Evolutionary conservation across 2,329 filamentous ascomycete species (phyloP).

Genomic region (Cordyceps tenuipes): DNA sequence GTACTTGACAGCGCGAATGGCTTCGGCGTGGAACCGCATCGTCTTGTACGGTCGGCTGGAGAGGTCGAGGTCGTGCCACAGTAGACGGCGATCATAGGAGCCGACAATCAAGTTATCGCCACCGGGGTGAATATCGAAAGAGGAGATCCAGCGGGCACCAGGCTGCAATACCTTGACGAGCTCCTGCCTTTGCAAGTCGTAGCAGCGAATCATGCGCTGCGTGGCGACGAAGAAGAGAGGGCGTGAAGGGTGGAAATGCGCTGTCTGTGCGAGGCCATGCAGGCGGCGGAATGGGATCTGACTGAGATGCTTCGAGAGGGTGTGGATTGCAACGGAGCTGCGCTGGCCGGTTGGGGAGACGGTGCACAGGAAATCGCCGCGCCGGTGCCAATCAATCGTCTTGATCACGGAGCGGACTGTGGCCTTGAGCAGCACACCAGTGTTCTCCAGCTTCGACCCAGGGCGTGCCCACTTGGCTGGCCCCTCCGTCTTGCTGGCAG

Average conservation of each 20-base stretch:
- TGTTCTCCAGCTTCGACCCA: constrained; percentile 60
- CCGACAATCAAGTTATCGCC: constrained; percentile 93
- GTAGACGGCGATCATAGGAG: constrained; percentile 83
- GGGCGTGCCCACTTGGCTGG: constrained; percentile 80
- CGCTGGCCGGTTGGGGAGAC: constrained; percentile 74
- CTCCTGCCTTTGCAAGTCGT: constrained; percentile 86
- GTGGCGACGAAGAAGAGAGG: constrained; percentile 96
- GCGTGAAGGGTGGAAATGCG: constrained; percentile 88
- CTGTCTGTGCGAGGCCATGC: constrained; percentile 72
- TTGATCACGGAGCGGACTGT: constrained; percentile 77
- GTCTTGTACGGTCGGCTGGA: constrained; percentile 91
- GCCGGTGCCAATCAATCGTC: constrained; percentile 85
- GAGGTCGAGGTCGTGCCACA: constrained; percentile 96
- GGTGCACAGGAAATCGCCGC: constrained; percentile 89
- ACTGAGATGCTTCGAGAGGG: constrained; percentile 86
- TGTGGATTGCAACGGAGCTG: constrained; percentile 86
- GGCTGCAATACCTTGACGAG: constrained; percentile 90
- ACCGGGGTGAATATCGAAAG: constrained; percentile 84
- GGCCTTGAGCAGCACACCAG: constrained; percentile 71
- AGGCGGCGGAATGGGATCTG: constrained; percentile 82
- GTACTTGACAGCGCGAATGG: constrained; percentile 81
- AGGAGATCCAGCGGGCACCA: constrained; percentile 87
- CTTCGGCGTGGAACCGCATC: constrained; percentile 86
- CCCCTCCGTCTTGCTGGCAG: constrained; percentile 59
- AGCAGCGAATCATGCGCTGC: constrained; percentile 84